Base-by-base conservation (phyloP, 2,329 filamentous ascomycete genomes). In the Trichoderma arundinaceum region DNA sequence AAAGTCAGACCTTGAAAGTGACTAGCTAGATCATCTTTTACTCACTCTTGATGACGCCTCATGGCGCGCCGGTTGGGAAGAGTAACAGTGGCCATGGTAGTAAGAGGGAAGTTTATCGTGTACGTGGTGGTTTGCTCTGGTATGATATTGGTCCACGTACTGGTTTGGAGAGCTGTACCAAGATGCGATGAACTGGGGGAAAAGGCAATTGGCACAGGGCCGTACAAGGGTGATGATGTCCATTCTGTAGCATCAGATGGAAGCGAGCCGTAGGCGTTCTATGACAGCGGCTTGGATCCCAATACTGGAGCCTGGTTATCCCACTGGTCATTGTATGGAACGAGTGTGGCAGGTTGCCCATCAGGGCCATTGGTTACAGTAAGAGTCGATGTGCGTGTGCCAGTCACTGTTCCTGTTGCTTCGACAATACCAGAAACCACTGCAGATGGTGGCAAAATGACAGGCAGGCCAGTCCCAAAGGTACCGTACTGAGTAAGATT, bases 111-210 rank as follows among this genome's bases (percentile, higher is more conserved):
- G 62, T 76, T 74, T 60, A 79, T 70, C 1, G 76, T 79, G 67
- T 79, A 79, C 1, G 79, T 80, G 5, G 78, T 80, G 2, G 78
- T 80, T 38, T 73, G 71, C 49, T 77, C 76, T 1, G 72, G 70
- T 32, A 80, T 76, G 53, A 79, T 60, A 38, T 80, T 80, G 64
- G 75, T 74, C 76, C 78, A 79, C 19, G 77, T 80, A 56, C 74
- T 76, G 7, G 77, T 80, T 19, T 74, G 71, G 3, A 78, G 66
- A 7, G 69, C 69, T 2, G 70, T 69, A 54, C 57, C 52, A 28
- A 67, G 66, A 43, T 48, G 59, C 2, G 65, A 58, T 39, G 57
- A 32, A 13, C 38, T 43, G 58, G 44, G 59, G 39, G 49, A 74
- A 64, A 66, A 71, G 71, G n/a, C 69, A 70, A 66, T 72, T 43